Conservation (phyloP, 2,329 filamentous ascomycete genomes). For the Amphichorda felina region DNA sequence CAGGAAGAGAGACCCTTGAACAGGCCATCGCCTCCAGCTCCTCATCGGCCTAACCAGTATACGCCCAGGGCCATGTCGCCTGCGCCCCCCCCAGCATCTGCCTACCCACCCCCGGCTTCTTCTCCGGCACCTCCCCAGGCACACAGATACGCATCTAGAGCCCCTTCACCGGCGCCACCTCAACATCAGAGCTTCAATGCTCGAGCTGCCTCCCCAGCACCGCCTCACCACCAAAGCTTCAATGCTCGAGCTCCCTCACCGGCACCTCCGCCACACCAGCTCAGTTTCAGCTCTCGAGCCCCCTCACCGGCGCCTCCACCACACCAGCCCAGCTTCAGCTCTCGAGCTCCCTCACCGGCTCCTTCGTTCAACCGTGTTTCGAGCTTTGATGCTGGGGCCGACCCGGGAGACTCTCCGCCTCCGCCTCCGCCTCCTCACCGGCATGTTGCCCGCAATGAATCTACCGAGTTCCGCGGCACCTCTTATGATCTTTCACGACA, state of each 20-base stretch:
- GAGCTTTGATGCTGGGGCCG: slow-evolving; percentile 11
- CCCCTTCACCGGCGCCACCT: slow-evolving; percentile 24
- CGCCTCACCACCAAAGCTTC: no score
- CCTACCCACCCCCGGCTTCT: slow-evolving; percentile 19
- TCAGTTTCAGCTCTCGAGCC: slow-evolving; percentile 7
- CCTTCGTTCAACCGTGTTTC: slow-evolving; percentile 16
- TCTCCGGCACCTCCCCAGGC: slow-evolving; percentile 22
- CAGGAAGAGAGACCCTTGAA: slow-evolving; percentile 10
- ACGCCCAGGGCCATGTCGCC: slow-evolving; percentile 14
- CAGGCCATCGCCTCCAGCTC: not conserved
- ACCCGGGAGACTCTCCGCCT: slow-evolving; percentile 49
- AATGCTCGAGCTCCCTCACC: slow-evolving; percentile 17
- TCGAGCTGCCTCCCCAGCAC: slow-evolving; percentile 2
- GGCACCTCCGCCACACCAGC: slow-evolving; percentile 10
- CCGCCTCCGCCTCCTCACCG: slow-evolving; percentile 80
- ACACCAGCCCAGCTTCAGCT: slow-evolving; percentile 6
- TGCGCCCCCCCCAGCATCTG: slow-evolving; percentile 12
- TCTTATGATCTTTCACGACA: slow-evolving; percentile 11
- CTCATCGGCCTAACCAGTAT: slow-evolving; percentile 1
- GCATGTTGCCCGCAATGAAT: slow-evolving; percentile 33
- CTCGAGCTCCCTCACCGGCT: slow-evolving; percentile 20
- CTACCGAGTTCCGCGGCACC: slow-evolving; percentile 4
- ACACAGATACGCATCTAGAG: slow-evolving; percentile 19
- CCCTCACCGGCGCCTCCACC: slow-evolving; percentile 18
- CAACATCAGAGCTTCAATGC: slow-evolving; percentile 14